Conservation (phyloP, 306 rosid species). For the Bauhinia variegata region DNA sequence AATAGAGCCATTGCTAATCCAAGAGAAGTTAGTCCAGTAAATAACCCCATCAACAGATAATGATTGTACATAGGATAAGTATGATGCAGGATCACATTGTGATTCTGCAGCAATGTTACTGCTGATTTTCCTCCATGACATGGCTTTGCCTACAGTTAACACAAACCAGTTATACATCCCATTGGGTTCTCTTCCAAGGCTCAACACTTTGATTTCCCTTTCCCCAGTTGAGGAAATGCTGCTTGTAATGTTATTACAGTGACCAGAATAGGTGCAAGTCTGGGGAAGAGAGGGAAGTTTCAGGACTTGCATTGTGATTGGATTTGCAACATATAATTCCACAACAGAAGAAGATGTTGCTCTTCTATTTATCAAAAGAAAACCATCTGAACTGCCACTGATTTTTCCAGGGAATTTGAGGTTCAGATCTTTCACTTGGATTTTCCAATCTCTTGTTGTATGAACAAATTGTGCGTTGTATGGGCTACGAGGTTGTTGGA, state of each 20-base stretch:
- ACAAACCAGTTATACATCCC: constrained; percentile 22
- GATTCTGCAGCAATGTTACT: not conserved
- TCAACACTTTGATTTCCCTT: constrained; percentile 21
- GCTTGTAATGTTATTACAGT: constrained; percentile 21
- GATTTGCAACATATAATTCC: constrained; percentile 18
- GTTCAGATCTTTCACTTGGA: not conserved
- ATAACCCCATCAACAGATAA: constrained; percentile 20
- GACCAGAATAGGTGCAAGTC: constrained; percentile 4
- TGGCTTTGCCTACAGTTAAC: not conserved
- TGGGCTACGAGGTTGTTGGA: constrained; percentile 11
- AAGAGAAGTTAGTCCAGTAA: constrained; percentile 27
- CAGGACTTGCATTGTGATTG: constrained; percentile 7
- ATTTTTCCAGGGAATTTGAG: constrained; percentile 15
- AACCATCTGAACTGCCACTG: constrained; percentile 30
- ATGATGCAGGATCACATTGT: constrained; percentile 22
- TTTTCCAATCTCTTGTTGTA: constrained; percentile 6
- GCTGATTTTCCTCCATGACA: constrained; percentile 24
- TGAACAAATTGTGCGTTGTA: not conserved
- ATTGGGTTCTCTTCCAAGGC: constrained; percentile 12
- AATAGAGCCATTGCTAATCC: constrained; percentile 20
- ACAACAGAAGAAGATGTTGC: not conserved
- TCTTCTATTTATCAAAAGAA: constrained; percentile 6
- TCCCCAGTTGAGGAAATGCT: constrained; percentile 23
- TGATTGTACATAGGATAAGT: constrained; percentile 25
- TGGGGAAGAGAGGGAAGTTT: constrained; percentile 18